Evolutionary conservation across 805 yeast species (phyloP), one percentile per base, ranked within the genome.

Genomic region (Saccharomyces mikatae): DNA sequence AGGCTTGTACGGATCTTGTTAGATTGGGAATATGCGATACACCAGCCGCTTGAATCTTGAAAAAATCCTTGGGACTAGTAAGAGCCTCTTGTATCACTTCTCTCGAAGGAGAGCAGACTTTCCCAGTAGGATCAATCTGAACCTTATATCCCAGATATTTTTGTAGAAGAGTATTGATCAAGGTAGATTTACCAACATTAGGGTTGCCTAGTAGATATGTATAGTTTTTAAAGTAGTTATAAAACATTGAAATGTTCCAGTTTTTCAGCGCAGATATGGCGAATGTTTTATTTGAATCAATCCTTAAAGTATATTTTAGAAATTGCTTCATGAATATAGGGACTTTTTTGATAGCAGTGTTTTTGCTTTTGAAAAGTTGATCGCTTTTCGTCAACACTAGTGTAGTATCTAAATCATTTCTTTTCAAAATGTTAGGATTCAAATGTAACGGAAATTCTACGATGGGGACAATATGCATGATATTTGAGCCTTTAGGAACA

Each of bases 371-470:
- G 3, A 63, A 55, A 51, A 67, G 62, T 49, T 73, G 74, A 29
- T 71, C 74, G 55, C 63, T 63, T 51, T 69, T 69, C 1, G 70
- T 62, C 6, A 68, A 58, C 6, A 68, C 46, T 11, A 68, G 52
- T 17, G 62, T 46, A 3, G 59, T 30, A 22, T 56, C 56, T 47
- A 52, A 53, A 10, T 56, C 46, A 26, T 54, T 50, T 29, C 53
- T 54, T 14, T 58, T 46, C n/a, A 68, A 50, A 4, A 66, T 24
- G 6, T 52, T 30, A n/a, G 49, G 50, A 54, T 77, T 71, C 2
- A 84, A 62, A 6, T 84, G 76, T 46, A 85, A 70, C 1, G 97
- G 96, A 63, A 88, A 87, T 59, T 88, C 96, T 13, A 77, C 67
- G 1, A 86, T 82, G 36, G 86, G 83, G 9, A 85, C 72, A 1